Percentiles rank a stretch among this genome's conserved stretches.
Conservation (phyloP, 2,329 filamentous ascomycete genomes). For the Pyrenochaeta sp. region DNA sequence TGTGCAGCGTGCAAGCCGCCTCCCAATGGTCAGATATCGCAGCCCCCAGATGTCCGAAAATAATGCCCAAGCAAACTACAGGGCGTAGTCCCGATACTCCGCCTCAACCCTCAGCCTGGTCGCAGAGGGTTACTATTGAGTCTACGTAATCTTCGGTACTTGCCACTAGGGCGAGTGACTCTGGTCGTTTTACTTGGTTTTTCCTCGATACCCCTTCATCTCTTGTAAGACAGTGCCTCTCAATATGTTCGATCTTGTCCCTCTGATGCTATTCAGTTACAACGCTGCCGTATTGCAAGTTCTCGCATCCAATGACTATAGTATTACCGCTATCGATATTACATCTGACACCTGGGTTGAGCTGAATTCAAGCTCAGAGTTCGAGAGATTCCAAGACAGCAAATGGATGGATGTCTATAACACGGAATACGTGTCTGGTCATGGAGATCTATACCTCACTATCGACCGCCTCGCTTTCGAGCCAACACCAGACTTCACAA, state of each 20-base stretch:
- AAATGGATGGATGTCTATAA: constrained; percentile 8
- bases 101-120: too few species aligned
- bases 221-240: constrained; percentile 37
- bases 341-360: constrained; percentile 1
- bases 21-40: too few species aligned
- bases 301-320: constrained; percentile 20
- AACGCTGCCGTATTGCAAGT: constrained; percentile 31
- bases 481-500: neutral
- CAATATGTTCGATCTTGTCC: neutral
- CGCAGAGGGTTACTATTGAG: constrained; percentile 41
- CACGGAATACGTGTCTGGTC: constrained; percentile 7
- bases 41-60: too few species aligned
- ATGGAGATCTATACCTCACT: constrained; percentile 15
- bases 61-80: too few species aligned
- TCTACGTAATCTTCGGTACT: constrained; percentile 46
- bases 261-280: constrained; percentile 23
- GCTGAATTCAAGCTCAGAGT: neutral
- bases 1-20: too few species aligned
- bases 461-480: constrained; percentile 14
- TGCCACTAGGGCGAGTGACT: constrained; percentile 7
- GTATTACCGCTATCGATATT: constrained; percentile 11
- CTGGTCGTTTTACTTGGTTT: constrained; percentile 23
- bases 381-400: neutral
- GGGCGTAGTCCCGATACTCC: too few species aligned
- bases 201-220: constrained; percentile 48